Percentiles rank a stretch among this genome's conserved stretches.
These are phyloP conservation scores for Cordyceps pruinosa DNA, from an alignment of 2,329 filamentous ascomycete species.

Conservation along the genomic window DNA sequence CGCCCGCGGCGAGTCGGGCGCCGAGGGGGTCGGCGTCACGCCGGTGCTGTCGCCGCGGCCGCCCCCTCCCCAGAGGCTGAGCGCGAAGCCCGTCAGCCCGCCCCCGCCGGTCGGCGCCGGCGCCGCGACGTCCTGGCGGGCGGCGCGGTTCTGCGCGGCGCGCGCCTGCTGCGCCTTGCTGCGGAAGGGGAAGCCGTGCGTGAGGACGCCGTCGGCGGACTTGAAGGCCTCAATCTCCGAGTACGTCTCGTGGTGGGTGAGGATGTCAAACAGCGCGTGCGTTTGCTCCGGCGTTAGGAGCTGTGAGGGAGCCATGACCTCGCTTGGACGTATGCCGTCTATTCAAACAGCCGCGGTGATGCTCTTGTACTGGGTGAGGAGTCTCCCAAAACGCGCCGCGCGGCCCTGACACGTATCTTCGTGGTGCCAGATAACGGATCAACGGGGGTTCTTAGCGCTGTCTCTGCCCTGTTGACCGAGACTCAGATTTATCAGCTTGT, in stretches of 20 bases:
- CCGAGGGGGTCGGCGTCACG: conserved; percentile 4
- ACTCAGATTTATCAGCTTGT: background rate
- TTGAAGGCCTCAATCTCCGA: conserved; percentile 68
- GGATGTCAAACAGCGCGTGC: conserved; percentile 51
- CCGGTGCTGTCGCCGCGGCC: conserved; percentile 5
- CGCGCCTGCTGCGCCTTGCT: background rate
- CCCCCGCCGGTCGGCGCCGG: conserved; percentile 14
- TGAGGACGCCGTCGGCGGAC: conserved; percentile 52
- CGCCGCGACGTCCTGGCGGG: conserved; percentile 15
- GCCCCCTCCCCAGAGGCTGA: conserved; percentile 8
- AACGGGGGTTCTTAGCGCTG: background rate
- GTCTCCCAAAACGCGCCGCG: no score
- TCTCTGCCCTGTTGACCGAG: background rate
- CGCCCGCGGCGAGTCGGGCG: background rate
- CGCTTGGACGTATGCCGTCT: no score
- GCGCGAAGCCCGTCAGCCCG: conserved; percentile 13
- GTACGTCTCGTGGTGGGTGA: conserved; percentile 54
- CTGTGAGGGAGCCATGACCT: conserved; percentile 4
- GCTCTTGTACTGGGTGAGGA: no score
- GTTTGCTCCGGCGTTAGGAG: conserved; percentile 34
- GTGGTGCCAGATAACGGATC: background rate
- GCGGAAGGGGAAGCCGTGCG: conserved; percentile 64
- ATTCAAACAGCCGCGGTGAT: background rate
- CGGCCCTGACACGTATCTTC: background rate
- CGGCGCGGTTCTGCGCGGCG: conserved; percentile 5